These are phyloP conservation scores for Penicillium argentinense DNA, from an alignment of 495 filamentous ascomycete species.

Conservation along the genomic window DNA sequence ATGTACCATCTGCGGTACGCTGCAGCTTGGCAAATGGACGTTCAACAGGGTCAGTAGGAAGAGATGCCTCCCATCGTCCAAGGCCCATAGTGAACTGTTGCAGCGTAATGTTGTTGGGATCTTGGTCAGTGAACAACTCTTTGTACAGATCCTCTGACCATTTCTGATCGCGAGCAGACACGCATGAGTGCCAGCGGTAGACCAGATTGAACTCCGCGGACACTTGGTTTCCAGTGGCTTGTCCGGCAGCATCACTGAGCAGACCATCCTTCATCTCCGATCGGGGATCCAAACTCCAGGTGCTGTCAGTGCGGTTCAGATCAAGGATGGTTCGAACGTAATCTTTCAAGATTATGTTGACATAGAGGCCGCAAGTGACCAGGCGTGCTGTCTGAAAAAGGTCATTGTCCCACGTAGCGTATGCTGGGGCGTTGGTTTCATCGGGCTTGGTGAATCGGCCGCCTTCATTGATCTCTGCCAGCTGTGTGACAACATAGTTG, in stretches of 20 bases:
- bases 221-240: constrained; percentile 66
- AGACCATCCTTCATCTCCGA: constrained; percentile 48
- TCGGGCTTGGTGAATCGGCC: constrained; percentile 55
- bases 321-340: constrained; percentile 83
- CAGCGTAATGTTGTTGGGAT: constrained; percentile 48
- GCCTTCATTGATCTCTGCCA: constrained; percentile 60
- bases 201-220: constrained; percentile 77
- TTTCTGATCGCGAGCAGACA: constrained; percentile 68
- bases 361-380: constrained; percentile 73
- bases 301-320: constrained; percentile 66
- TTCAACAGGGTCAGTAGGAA: constrained; percentile 62
- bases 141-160: constrained; percentile 70
- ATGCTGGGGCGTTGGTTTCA: constrained; percentile 48
- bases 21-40: constrained; percentile 65
- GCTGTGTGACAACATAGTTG: constrained; percentile 65
- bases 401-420: constrained; percentile 69
- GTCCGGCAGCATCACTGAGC: constrained; percentile 34
- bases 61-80: constrained; percentile 53
- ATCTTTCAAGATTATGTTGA: constrained; percentile 75
- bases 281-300: constrained; percentile 76
- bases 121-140: constrained; percentile 56
- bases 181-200: constrained; percentile 79
- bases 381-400: constrained; percentile 75
- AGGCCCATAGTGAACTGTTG: constrained; percentile 61
- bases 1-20: constrained; percentile 58